Evolutionary conservation across 805 yeast genomes (phyloP), one percentile per base, ranked within the genome.

Genomic region (Sugiyamaella lignohabitans): DNA sequence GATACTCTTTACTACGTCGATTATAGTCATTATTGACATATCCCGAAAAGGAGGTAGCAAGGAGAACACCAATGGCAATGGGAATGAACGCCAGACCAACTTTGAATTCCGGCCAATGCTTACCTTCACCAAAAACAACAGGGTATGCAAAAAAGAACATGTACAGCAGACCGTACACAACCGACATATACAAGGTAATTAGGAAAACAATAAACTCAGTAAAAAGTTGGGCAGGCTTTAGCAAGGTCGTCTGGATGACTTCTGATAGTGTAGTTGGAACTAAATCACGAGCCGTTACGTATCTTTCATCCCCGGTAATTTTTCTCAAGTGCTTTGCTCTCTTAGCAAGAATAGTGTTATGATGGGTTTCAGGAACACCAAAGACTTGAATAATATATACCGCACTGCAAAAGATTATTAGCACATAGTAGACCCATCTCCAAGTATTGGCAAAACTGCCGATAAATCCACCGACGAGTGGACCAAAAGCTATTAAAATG

Each of bases 61-160:
- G 78, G 29, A 89, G 80, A 39, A 83, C 75, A 55, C 95, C 96
- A 1, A 91, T 79, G 0, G 79, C 83, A 27, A 87, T 63, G 5
- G 84, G 79, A 36, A 83, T 55, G 62, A 82, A 85, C 2, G 84
- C 77, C 43, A 82, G 67, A 38, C 87, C 89, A 32, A 77, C 78
- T 22, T 72, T 74, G 53, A 80, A 79, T 42, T 69, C 62, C n/a
- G 63, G 58, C 61, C 76, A 82, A 11, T 68, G 66, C 57, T 77
- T 81, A 27, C 76, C 76, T 47, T 66, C 72, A 16, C 58, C 60
- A 57, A 80, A 79, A 6, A 80, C 77, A 53, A 76, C 77, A 6
- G 86, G 85, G 51, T 77, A 76, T 2, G 83, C 82, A 44, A 80
- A 74, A 63, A 82, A 78, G 47, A 78, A 82, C 69, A 82, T 63